These are phyloP conservation scores for Meredithiella fracta DNA, from an alignment of 2,329 filamentous ascomycete species.

Conservation along the genomic window DNA sequence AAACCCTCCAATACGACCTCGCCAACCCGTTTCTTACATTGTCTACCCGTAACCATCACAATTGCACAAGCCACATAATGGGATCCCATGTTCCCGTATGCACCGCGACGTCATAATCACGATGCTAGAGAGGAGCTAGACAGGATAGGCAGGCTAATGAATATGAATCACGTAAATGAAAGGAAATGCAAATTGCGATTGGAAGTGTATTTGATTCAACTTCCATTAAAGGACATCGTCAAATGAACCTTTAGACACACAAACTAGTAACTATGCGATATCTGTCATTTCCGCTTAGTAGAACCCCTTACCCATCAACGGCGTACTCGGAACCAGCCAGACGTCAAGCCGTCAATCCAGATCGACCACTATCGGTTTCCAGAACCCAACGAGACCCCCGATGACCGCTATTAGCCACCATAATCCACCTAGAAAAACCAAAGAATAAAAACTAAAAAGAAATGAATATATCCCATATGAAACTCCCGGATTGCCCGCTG, in stretches of 20 bases:
- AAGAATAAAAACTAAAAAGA: not conserved
- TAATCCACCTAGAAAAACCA: not conserved
- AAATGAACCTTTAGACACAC: not conserved
- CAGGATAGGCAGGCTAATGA: too few species aligned
- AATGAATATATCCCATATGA: not conserved
- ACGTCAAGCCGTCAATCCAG: slow-evolving; percentile 7
- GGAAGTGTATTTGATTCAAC: not conserved
- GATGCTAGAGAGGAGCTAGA: too few species aligned
- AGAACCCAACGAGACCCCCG: not conserved
- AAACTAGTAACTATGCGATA: not conserved
- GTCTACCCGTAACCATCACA: too few species aligned
- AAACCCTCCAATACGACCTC: too few species aligned
- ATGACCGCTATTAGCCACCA: not conserved
- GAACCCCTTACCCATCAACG: not conserved
- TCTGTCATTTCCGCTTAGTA: not conserved
- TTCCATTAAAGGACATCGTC: not conserved
- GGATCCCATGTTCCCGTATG: too few species aligned
- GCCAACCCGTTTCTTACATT: too few species aligned
- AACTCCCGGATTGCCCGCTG: slow-evolving; percentile 6
- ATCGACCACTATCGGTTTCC: slow-evolving; percentile 4
- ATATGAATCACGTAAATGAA: not conserved
- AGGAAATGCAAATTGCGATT: not conserved
- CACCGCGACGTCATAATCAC: not conserved
- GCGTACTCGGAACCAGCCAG: slow-evolving; percentile 10
- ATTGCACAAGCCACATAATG: too few species aligned